Evolutionary conservation across 192 early-diverging fungal species (phyloP).

Genomic region (Rhizoclosmatium sp.): DNA sequence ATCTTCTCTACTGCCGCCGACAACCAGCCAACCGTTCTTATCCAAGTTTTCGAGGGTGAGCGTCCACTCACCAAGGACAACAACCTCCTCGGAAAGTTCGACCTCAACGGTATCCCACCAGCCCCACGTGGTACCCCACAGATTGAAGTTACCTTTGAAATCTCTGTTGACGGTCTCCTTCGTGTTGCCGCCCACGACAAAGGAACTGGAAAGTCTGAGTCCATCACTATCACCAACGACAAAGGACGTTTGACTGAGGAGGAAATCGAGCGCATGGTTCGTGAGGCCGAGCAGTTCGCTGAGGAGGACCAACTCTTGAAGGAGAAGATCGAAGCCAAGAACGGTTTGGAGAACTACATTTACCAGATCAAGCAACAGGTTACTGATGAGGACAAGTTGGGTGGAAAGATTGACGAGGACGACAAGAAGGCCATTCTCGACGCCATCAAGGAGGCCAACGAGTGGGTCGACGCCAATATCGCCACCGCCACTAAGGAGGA

Average conservation of each 20-base stretch:
- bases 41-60: constrained; percentile 98
- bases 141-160: constrained; percentile 97
- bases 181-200: constrained; percentile 94
- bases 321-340: constrained; percentile 90
- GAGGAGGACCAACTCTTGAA: constrained; percentile 86
- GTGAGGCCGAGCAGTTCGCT: constrained; percentile 93
- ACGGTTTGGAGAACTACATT: constrained; percentile 89
- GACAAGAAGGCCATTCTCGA: constrained; percentile 90
- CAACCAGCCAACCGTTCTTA: constrained; percentile 96
- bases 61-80: constrained; percentile 98
- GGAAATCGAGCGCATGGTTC: constrained; percentile 97
- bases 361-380: constrained; percentile 91
- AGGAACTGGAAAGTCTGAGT: constrained; percentile 95
- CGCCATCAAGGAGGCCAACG: constrained; percentile 77
- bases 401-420: constrained; percentile 82
- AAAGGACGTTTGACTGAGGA: constrained; percentile 93
- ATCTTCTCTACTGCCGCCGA: constrained; percentile 97
- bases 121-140: constrained; percentile 96
- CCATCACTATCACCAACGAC: constrained; percentile 97
- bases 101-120: constrained; percentile 93
- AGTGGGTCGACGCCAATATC: constrained; percentile 88
- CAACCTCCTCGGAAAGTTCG: constrained; percentile 97
- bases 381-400: constrained; percentile 82
- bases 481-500: constrained; percentile 93
- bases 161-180: constrained; percentile 94